These are phyloP conservation scores for Cinnamomum chago DNA, from an alignment of 164 flowering plant genomes.

Conservation along the genomic window DNA sequence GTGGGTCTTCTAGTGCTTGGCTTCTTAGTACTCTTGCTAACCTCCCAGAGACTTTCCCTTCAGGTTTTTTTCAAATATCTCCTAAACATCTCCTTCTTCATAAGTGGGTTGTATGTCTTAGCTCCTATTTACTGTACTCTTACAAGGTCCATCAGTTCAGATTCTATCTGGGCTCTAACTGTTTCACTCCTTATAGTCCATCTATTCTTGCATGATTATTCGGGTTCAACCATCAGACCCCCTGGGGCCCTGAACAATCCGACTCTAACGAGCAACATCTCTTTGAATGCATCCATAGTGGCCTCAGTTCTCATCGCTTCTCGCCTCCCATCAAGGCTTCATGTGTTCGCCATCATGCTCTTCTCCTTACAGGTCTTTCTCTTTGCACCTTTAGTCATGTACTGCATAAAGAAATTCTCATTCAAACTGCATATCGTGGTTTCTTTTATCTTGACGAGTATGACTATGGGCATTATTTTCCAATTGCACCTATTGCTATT, in stretches of 20 bases:
- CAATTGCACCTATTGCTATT: constrained; percentile 50
- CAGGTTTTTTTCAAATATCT: constrained; percentile 49
- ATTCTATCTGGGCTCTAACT: constrained; percentile 86
- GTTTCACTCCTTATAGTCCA: constrained; percentile 67
- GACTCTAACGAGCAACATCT: constrained; percentile 68
- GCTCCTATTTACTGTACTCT: constrained; percentile 89
- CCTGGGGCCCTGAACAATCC: constrained; percentile 74
- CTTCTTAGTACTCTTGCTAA: constrained; percentile 62
- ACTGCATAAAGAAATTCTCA: constrained; percentile 74
- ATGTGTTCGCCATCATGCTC: constrained; percentile 77
- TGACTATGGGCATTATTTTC: constrained; percentile 52
- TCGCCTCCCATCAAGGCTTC: constrained; percentile 83
- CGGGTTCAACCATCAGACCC: constrained; percentile 68
- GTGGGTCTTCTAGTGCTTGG: constrained; percentile 60
- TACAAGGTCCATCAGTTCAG: constrained; percentile 88
- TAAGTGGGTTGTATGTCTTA: constrained; percentile 61
- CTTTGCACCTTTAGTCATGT: constrained; percentile 79
- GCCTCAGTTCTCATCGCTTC: constrained; percentile 94
- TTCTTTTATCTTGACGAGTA: constrained; percentile 58
- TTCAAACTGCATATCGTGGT: constrained; percentile 56
- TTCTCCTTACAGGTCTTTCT: constrained; percentile 93
- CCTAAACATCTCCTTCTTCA: constrained; percentile 68
- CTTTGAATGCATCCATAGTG: constrained; percentile 83
- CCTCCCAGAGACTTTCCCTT: constrained; percentile 57
- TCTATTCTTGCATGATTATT: constrained; percentile 88